phyloP scores from a whole-genome alignment of 257 asterid species.

The Galeopsis tetrahit region DNA sequence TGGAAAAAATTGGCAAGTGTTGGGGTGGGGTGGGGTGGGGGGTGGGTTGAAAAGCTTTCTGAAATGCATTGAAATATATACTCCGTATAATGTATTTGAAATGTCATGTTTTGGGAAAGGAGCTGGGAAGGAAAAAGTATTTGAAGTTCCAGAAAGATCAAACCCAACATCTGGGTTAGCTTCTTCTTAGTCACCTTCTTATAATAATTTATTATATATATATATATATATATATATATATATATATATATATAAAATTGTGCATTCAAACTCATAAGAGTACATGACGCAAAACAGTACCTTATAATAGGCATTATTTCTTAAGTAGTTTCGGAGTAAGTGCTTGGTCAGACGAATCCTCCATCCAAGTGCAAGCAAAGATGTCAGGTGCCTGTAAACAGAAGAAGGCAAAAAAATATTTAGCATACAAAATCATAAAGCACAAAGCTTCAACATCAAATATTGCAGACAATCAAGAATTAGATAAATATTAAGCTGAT shows the following conservation, averaged over 20 bases:
- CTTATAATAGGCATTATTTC: constrained; percentile 93
- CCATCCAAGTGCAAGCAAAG: constrained; percentile 98
- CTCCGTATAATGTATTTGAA: neutral
- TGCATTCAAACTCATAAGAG: constrained; percentile 14
- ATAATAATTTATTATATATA: constrained; percentile 26
- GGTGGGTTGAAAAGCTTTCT: neutral
- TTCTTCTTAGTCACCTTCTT: neutral
- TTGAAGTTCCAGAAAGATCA: neutral
- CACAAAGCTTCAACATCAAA: constrained; percentile 23
- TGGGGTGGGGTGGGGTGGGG: neutral
- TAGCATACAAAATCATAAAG: constrained; percentile 19
- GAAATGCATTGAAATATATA: neutral
- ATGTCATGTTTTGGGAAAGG: neutral
- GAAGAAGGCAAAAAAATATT: constrained; percentile 9
- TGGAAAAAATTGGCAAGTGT: neutral
- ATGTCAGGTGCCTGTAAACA: constrained; percentile 75
- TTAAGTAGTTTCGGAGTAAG: constrained; percentile 75
- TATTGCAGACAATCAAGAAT: neutral
- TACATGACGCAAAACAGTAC: constrained; percentile 42
- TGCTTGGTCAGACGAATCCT: constrained; percentile 95
- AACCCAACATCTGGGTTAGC: constrained; percentile 7
- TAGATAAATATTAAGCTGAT: neutral
- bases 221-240: constrained; percentile 3
- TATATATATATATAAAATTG: constrained; percentile 9
- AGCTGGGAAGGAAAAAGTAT: neutral